Base-by-base conservation (phyloP, 2,329 filamentous ascomycete genomes). In the Microascus cirrosus region DNA sequence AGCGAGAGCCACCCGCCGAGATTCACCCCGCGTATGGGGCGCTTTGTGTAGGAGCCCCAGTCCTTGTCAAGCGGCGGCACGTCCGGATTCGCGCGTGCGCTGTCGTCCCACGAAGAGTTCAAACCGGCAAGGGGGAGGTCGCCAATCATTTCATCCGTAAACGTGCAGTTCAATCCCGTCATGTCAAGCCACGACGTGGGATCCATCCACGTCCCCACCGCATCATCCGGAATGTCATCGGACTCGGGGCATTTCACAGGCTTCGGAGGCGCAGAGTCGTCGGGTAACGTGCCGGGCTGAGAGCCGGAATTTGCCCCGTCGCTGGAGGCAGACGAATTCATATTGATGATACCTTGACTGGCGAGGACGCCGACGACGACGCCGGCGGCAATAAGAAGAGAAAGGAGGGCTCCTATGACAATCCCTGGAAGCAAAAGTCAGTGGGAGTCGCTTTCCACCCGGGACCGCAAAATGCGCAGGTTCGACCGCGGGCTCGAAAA, bases 101-200 rank as follows among this genome's bases (percentile, higher is more conserved):
- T 88, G 71, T 99, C 92, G 68, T 97, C 87, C 89, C 90, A 99
- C 1, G 83, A 79, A 0, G 84, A 84, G 67, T 89, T 87, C 25
- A 99, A 79, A 0, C 94, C 94, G 85, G 97, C 97, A 60, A 97
- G 71, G 0, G 90, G 86, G n/a, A 99, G 78, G 2, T 86, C 89
- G 22, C 94, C 94, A 0, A 97, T 86, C 15, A 84, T 91, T 55
- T 84, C 81, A 60, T 86, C 83, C 0, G 94, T 99, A 69, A 95
- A 99, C 0, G 94, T 97, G 61, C 93, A 81, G 68, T 99, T 99
- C 76, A 97, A 96, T 66, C 92, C 90, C 0, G 78, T 81, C 0
- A 92, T 96, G 64, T 95, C 87, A 63, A 88, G 87, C 94, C 94
- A 99, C 1, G 86, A 85, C 70, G 90, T 95, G 0, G 94, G 94